phyloP scores from a whole-genome alignment of 176 grass and related monocot genomes.

The Leersia perrieri region DNA sequence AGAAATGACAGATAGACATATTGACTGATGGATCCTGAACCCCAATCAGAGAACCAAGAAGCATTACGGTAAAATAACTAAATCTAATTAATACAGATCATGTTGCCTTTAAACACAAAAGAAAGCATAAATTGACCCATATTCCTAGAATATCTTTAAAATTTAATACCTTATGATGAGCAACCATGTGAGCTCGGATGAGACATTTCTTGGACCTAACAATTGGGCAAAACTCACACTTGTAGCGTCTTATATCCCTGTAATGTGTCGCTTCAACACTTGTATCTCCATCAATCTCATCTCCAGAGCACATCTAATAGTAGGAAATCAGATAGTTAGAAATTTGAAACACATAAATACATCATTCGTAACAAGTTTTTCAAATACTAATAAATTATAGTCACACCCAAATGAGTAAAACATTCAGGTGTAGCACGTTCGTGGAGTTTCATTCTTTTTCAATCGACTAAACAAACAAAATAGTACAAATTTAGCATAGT shows the following conservation, averaged over 20 bases:
- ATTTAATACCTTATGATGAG: conserved; percentile 40
- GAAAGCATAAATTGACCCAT: not conserved
- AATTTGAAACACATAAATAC: not conserved
- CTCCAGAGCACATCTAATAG: conserved; percentile 48
- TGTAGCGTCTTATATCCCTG: conserved; percentile 56
- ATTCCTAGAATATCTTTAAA: not conserved
- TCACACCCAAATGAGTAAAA: conserved; percentile 1
- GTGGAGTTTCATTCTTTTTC: not conserved
- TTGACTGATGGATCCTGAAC: not conserved
- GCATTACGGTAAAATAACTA: not conserved
- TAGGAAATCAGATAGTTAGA: conserved; percentile 1
- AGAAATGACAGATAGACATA: not conserved
- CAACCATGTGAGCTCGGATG: conserved; percentile 58
- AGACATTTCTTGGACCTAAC: conserved; percentile 59
- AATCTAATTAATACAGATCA: not conserved
- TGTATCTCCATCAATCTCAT: not conserved
- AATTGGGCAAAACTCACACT: conserved; percentile 60
- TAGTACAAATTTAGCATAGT: not conserved
- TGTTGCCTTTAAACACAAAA: not conserved
- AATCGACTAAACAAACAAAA: not conserved
- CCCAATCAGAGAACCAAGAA: not conserved
- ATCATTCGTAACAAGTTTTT: not conserved
- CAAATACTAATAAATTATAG: not conserved
- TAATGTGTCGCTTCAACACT: not conserved
- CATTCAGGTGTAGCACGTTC: not conserved